A percentile compares a stretch with the other conserved stretches of the same genome.
Evolutionary conservation across 768 basidiomycete genomes (phyloP).

Genomic region (Roridomyces roridus): DNA sequence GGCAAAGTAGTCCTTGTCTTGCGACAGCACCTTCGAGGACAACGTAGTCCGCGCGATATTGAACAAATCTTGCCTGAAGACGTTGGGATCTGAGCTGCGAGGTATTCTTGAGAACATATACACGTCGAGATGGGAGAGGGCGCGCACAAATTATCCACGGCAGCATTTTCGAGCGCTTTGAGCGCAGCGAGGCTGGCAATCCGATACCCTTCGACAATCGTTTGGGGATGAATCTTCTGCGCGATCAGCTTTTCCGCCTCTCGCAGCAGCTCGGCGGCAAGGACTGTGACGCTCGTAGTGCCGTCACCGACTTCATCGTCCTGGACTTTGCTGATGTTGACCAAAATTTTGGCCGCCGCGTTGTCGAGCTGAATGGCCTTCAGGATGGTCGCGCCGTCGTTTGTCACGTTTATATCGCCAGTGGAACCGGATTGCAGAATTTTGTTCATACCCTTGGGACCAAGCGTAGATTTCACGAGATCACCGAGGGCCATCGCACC

Average conservation of each 20-base stretch:
- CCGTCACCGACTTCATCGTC: slow-evolving; percentile 99
- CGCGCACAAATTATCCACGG: slow-evolving; percentile 83
- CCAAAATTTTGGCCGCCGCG: slow-evolving; percentile 97
- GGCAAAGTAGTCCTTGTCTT: slow-evolving; percentile 98
- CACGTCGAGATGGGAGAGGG: neutral
- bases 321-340: slow-evolving; percentile 99
- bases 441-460: slow-evolving; percentile 99
- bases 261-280: slow-evolving; percentile 88
- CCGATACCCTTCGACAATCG: slow-evolving; percentile 95
- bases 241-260: slow-evolving; percentile 96
- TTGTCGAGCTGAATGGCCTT: slow-evolving; percentile 98
- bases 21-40: slow-evolving; percentile 93
- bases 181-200: slow-evolving; percentile 89
- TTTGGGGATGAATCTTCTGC: slow-evolving; percentile 96
- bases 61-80: slow-evolving; percentile 89
- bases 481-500: slow-evolving; percentile 97
- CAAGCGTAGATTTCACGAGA: slow-evolving; percentile 97
- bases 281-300: slow-evolving; percentile 89
- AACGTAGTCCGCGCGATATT: slow-evolving; percentile 97
- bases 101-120: neutral
- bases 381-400: slow-evolving; percentile 98
- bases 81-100: slow-evolving; percentile 67
- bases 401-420: slow-evolving; percentile 95
- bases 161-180: slow-evolving; percentile 81
- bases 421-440: slow-evolving; percentile 92